A percentile compares a stretch with the other conserved stretches of the same genome.
These are phyloP conservation scores for Chloranthus sessilifolius DNA, from an alignment of 164 flowering plant species.

Conservation along the genomic window DNA sequence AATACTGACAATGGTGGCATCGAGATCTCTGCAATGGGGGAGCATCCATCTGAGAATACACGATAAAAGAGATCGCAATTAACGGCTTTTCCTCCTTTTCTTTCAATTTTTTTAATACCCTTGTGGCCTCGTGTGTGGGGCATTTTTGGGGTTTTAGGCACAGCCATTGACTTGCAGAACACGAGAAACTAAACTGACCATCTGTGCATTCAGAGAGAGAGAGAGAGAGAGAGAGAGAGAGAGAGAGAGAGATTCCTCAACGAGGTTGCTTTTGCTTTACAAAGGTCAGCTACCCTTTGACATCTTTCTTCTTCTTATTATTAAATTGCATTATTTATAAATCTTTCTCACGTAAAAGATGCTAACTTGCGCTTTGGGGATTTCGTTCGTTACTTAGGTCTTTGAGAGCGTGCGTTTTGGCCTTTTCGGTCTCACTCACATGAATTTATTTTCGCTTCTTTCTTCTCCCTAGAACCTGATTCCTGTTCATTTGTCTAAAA, in stretches of 20 bases:
- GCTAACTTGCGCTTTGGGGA: not conserved
- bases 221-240: not conserved
- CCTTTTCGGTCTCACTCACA: not conserved
- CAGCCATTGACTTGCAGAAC: constrained; percentile 23
- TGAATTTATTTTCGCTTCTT: not conserved
- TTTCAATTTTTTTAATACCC: not conserved
- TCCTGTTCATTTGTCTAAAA: too few relatives aligned
- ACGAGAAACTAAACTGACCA: not conserved
- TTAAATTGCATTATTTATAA: not conserved
- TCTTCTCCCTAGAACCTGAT: not conserved
- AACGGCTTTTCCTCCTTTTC: constrained; percentile 33
- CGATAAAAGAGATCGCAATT: constrained; percentile 37
- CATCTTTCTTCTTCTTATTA: not conserved
- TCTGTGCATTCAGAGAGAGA: not conserved
- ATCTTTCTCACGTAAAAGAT: not conserved
- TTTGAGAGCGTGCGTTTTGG: not conserved
- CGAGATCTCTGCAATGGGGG: constrained; percentile 11
- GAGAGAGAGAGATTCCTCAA: constrained; percentile 22
- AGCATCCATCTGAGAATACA: constrained; percentile 12
- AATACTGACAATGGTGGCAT: constrained; percentile 18
- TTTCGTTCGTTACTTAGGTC: too few relatives aligned
- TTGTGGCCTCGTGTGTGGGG: constrained; percentile 4
- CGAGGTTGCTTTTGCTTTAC: constrained; percentile 32
- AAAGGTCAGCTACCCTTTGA: constrained; percentile 23
- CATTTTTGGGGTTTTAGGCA: constrained; percentile 1